Conservation (phyloP, 164 flowering plant genomes). For the Paratinospora sagittata region DNA sequence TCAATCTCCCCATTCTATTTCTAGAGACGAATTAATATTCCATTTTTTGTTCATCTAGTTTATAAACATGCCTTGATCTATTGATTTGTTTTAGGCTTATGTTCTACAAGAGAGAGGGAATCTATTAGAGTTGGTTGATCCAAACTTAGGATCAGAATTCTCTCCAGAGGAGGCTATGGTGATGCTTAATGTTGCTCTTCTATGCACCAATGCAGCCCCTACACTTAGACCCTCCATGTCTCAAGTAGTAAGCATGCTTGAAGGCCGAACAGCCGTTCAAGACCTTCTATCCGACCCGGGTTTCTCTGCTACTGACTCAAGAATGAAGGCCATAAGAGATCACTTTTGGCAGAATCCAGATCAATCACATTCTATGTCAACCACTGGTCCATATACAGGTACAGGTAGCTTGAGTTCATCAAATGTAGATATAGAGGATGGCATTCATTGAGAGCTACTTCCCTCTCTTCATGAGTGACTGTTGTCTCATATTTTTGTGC, state of each 20-base stretch:
- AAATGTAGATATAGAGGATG: constrained; percentile 4
- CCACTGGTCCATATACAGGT: neutral
- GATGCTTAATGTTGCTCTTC: constrained; percentile 24
- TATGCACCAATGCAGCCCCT: constrained; percentile 28
- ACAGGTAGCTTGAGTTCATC: neutral
- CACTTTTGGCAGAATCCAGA: constrained; percentile 10
- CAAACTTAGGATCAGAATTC: constrained; percentile 19
- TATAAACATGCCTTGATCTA: neutral
- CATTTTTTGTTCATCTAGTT: neutral
- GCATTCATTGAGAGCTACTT: neutral
- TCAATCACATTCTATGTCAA: constrained; percentile 5
- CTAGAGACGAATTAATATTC: no score
- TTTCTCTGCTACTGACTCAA: constrained; percentile 5
- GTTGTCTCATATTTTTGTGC: neutral
- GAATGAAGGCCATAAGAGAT: constrained; percentile 8
- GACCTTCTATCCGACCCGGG: constrained; percentile 13
- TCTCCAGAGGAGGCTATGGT: constrained; percentile 15
- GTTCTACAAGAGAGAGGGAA: constrained; percentile 21
- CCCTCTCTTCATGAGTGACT: neutral
- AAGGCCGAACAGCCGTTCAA: constrained; percentile 20
- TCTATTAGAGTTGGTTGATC: constrained; percentile 28
- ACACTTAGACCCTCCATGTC: constrained; percentile 31
- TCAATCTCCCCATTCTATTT: neutral
- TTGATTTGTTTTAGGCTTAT: constrained; percentile 13
- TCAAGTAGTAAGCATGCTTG: constrained; percentile 29